phyloP scores from a whole-genome alignment of 306 rosid species.

The Cicer chorassanicum region DNA sequence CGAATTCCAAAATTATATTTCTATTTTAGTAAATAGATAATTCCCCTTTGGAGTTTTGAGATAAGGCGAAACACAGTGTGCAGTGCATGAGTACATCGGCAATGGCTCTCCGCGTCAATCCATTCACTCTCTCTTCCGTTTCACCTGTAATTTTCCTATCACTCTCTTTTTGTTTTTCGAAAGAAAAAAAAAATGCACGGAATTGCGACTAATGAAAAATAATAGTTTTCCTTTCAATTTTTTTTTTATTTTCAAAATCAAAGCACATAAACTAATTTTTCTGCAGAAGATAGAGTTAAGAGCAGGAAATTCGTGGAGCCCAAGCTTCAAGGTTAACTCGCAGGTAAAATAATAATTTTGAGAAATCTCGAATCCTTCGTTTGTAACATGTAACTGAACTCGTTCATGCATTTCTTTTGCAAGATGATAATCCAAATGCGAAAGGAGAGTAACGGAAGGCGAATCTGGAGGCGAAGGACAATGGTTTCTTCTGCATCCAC shows the following conservation, averaged over 20 bases:
- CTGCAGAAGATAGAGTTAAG: slow-evolving; percentile 61
- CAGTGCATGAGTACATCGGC: neutral
- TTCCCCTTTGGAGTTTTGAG: neutral
- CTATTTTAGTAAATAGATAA: too few relatives aligned
- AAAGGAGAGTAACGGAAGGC: slow-evolving; percentile 57
- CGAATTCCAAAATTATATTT: too few relatives aligned
- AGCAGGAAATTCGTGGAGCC: slow-evolving; percentile 53
- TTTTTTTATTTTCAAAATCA: slow-evolving; percentile 4
- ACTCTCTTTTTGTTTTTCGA: slow-evolving; percentile 27
- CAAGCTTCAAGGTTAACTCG: slow-evolving; percentile 48
- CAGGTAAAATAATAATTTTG: slow-evolving; percentile 55
- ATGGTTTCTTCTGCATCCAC: slow-evolving; percentile 55
- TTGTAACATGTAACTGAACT: neutral
- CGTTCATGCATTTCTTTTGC: slow-evolving; percentile 43
- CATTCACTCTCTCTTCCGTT: slow-evolving; percentile 45
- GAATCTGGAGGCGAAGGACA: slow-evolving; percentile 85
- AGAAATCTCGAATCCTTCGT: slow-evolving; percentile 1
- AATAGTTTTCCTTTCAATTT: neutral
- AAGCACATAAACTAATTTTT: neutral
- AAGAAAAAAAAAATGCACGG: neutral
- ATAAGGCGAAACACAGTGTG: neutral
- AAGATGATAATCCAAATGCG: slow-evolving; percentile 66
- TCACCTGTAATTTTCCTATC: slow-evolving; percentile 40
- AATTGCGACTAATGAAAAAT: neutral
- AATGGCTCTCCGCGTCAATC: slow-evolving; percentile 60